A percentile compares a stretch with the other conserved stretches of the same genome.
phyloP scores from a whole-genome alignment of 2,329 filamentous ascomycete species.

The Thyridium curvatum region DNA sequence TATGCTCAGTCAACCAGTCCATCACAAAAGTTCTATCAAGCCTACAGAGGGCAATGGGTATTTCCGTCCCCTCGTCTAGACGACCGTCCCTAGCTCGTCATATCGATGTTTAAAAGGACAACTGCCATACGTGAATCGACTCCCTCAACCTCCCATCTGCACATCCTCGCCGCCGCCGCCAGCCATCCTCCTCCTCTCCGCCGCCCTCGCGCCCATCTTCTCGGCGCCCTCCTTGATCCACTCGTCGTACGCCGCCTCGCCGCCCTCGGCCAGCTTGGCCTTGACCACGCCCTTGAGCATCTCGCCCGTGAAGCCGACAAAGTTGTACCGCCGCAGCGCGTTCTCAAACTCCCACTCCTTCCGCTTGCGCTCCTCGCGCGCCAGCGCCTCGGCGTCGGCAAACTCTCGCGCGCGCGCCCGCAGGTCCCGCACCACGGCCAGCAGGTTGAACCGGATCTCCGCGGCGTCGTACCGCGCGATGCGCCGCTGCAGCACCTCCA shows the following conservation, averaged over 20 bases:
- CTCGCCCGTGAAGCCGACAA: slow-evolving; percentile 91
- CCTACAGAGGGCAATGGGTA: no score
- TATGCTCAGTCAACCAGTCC: no score
- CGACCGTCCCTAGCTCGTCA: no score
- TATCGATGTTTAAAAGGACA: no score
- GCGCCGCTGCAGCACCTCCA: slow-evolving; percentile 77
- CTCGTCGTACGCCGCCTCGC: slow-evolving; percentile 55
- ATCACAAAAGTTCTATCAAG: no score
- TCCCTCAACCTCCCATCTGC: slow-evolving; percentile 19
- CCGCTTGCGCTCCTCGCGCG: slow-evolving; percentile 76
- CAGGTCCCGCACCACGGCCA: slow-evolving; percentile 85
- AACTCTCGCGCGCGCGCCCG: slow-evolving; percentile 71
- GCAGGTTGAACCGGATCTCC: slow-evolving; percentile 93
- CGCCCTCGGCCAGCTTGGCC: slow-evolving; percentile 61
- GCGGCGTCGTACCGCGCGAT: slow-evolving; percentile 77
- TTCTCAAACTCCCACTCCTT: slow-evolving; percentile 93
- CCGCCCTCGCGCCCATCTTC: slow-evolving; percentile 23
- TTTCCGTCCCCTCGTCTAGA: no score
- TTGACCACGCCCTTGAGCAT: slow-evolving; percentile 80
- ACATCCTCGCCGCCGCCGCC: slow-evolving; percentile 18
- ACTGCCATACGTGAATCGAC: no score
- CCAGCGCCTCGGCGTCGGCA: slow-evolving; percentile 73
- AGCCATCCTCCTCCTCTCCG: slow-evolving; percentile 18
- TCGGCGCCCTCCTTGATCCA: slow-evolving; percentile 60
- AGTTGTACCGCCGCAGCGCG: slow-evolving; percentile 84